Evolutionary conservation across 352 stramenopile species (phyloP).

Genomic region (Globisporangium parvum): DNA sequence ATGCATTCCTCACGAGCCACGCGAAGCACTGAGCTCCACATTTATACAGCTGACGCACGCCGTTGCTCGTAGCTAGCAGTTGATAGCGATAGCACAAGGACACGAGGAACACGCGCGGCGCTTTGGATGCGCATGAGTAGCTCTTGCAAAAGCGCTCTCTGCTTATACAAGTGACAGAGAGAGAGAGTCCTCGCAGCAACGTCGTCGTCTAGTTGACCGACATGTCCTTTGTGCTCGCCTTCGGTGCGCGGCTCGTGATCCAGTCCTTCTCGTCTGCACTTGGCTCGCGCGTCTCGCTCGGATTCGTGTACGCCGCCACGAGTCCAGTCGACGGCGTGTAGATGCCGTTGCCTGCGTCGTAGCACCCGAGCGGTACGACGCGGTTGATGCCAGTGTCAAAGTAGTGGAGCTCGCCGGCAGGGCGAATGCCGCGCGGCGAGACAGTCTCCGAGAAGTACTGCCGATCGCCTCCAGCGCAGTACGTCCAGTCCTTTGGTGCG

Average conservation of each 20-base stretch:
- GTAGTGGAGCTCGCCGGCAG: slow-evolving; percentile 61
- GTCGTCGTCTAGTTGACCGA: slow-evolving; percentile 28
- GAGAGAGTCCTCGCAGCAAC: background rate
- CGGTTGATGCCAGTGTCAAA: slow-evolving; percentile 62
- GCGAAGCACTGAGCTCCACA: slow-evolving; percentile 12
- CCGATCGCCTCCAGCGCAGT: slow-evolving; percentile 56
- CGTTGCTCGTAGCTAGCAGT: background rate
- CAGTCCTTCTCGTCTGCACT: slow-evolving; percentile 50
- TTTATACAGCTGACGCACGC: slow-evolving; percentile 4
- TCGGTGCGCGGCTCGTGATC: slow-evolving; percentile 52
- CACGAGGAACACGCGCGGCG: background rate
- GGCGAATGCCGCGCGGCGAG: slow-evolving; percentile 39
- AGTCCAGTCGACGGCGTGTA: slow-evolving; percentile 54
- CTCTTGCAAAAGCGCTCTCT: background rate
- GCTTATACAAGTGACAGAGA: background rate
- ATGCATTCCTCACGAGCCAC: slow-evolving; percentile 38
- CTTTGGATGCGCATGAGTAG: background rate
- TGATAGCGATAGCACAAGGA: background rate
- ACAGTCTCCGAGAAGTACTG: slow-evolving; percentile 68
- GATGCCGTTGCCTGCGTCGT: slow-evolving; percentile 73
- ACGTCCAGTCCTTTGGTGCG: slow-evolving; percentile 47
- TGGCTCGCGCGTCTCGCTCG: slow-evolving; percentile 40
- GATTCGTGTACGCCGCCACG: slow-evolving; percentile 46
- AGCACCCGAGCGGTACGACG: slow-evolving; percentile 61
- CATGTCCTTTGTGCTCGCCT: slow-evolving; percentile 73